phyloP scores from a whole-genome alignment of 306 rosid genomes.

The Quercus ilex region DNA sequence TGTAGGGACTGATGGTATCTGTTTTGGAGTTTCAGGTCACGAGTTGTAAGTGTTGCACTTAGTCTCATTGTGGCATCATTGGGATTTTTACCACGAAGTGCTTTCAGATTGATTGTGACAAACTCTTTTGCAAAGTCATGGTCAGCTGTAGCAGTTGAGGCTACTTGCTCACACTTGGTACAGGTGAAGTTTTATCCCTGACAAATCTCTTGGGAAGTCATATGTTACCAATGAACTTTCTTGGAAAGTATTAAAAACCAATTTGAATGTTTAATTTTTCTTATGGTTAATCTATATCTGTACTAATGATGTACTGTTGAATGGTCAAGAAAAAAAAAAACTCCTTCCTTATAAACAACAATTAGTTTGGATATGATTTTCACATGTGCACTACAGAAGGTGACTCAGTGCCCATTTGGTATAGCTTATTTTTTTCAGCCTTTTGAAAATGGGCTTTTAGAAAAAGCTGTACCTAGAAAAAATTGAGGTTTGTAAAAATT shows the following conservation, averaged over 20 bases:
- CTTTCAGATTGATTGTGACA: slow-evolving; percentile 51
- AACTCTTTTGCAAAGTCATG: slow-evolving; percentile 65
- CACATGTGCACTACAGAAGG: neutral
- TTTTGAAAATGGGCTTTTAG: too few relatives aligned
- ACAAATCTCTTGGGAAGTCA: neutral
- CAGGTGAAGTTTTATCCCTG: slow-evolving; percentile 48
- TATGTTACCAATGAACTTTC: neutral
- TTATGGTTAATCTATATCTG: neutral
- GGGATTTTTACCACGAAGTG: slow-evolving; percentile 58
- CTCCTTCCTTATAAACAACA: too few relatives aligned
- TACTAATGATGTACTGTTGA: neutral
- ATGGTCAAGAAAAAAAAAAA: neutral
- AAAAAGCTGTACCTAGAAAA: too few relatives aligned
- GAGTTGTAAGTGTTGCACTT: slow-evolving; percentile 39
- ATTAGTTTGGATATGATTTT: neutral
- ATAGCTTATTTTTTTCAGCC: too few relatives aligned
- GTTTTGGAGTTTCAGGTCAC: slow-evolving; percentile 53
- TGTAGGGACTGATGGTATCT: slow-evolving; percentile 19
- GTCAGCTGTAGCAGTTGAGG: slow-evolving; percentile 74
- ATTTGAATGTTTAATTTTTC: neutral
- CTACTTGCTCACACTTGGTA: slow-evolving; percentile 77
- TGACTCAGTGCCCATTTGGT: neutral
- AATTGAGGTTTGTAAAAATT: too few relatives aligned
- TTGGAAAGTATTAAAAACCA: neutral
- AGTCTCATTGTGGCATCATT: slow-evolving; percentile 50